Base-by-base conservation (phyloP, 2,329 filamentous ascomycete species). In the Gremmenia infestans region DNA sequence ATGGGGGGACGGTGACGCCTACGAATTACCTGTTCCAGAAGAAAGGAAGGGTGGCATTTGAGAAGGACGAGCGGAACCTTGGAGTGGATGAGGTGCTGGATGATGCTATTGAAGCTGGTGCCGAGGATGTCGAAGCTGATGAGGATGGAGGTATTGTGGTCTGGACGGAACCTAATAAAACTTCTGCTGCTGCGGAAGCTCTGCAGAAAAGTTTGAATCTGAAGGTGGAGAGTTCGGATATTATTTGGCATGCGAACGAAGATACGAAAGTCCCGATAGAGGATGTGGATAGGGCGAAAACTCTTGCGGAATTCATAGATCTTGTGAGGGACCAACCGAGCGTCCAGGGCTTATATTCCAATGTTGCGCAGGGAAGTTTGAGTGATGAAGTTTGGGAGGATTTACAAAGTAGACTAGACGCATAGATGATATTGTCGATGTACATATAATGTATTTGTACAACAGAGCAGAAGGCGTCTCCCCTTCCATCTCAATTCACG, bases 11-110 rank as follows among this genome's bases (percentile, higher is more conserved):
- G 2, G 75, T 83, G 2, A 87, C 89, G 6, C 83, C 91, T 0
- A 91, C 89, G 12, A 83, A 82, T 7, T 97, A 93, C 72, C 80
- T 96, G 66, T 99, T 99, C 70, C 81, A 89, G 54, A 88, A 88
- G 67, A 87, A 86, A 57, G 94, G 94, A 1, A 80, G 86, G 52
- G 80, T 91, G 28, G 77, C 86, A 3, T 86, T 97, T 66, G 82
- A 85, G 67, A 76, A 78, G 59, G 80, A 79, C 61, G 78, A 81
- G 48, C 59, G 73, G 25, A 72, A 69, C 23, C 69, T 71, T 2
- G 70, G 76, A 9, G 79, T 82, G 5, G 83, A 94, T 50, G 86
- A 91, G 40, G 82, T 90, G 23, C 74, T 97, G 43, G 86, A 97
- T 63, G 82, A 86, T 53, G 91, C 89, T 5, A 84, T 97, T 50